These are phyloP conservation scores for Hydnomerulius pinastri DNA, from an alignment of 768 basidiomycete genomes.

Conservation along the genomic window DNA sequence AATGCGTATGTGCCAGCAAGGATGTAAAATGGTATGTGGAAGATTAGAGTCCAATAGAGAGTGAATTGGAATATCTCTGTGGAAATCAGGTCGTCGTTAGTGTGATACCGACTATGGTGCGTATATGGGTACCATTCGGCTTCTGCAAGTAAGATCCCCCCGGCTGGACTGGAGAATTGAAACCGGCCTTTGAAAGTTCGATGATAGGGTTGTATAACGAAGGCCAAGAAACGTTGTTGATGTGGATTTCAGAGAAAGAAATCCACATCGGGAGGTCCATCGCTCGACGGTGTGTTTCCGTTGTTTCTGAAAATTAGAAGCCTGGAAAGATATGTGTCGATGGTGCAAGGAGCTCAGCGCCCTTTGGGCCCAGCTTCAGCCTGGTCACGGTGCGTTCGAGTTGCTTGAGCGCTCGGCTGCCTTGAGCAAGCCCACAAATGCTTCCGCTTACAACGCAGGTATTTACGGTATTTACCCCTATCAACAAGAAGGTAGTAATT, in stretches of 20 bases:
- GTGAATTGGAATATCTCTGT: constrained; percentile 48
- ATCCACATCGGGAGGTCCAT: background rate
- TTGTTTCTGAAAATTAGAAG: too few species aligned
- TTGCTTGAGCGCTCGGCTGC: too few species aligned
- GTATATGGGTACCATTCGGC: constrained; percentile 29
- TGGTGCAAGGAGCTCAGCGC: too few species aligned
- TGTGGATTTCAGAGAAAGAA: constrained; percentile 1
- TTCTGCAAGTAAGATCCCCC: constrained; percentile 38
- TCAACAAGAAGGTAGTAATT: background rate
- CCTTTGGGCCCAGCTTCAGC: too few species aligned
- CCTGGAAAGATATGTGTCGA: too few species aligned
- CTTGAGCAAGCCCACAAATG: too few species aligned
- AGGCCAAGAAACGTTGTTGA: constrained; percentile 34
- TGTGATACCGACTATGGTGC: background rate
- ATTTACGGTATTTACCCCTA: background rate
- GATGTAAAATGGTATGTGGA: constrained; percentile 44
- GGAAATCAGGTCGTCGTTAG: background rate
- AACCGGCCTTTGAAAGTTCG: constrained; percentile 30
- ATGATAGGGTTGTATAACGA: constrained; percentile 39
- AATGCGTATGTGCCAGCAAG: constrained; percentile 44
- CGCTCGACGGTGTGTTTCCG: background rate
- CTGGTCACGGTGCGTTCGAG: too few species aligned
- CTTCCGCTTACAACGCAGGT: too few species aligned
- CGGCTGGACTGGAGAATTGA: constrained; percentile 29
- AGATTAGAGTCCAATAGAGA: constrained; percentile 49